Evolutionary conservation across 225 moss, liverwort and hornwort genomes (phyloP), one percentile per base, ranked within the genome.

Genomic region (Physcomitrellopsis africana): DNA sequence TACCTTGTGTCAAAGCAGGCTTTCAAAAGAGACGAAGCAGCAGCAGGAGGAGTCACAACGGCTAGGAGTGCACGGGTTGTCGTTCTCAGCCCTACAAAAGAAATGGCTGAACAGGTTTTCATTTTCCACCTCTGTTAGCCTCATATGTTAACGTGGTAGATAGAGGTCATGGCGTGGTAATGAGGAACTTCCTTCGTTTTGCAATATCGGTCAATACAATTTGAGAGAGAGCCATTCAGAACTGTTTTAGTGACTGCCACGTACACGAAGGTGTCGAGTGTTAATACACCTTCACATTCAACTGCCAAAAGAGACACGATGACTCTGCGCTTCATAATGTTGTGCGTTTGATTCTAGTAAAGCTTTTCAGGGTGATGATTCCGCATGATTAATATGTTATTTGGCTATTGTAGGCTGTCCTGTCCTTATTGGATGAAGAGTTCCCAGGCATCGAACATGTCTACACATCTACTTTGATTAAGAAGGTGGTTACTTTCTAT

Each of bases 361-460:
- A 24, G 0, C 29, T 56, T 73, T 13, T 24, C 24, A 51, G 37
- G 26, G 6, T 77, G 17, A 63, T 63, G 29, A 57, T 29, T 41
- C 51, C 8, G 8, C 15, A 11, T 47, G 44, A 66, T 53, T 48
- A 51, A 69, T 61, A 19, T 68, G 16, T 69, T 55, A 24, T 55
- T 47, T 54, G 57, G 3, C 19, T 23, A 58, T 76, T 76, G 61
- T 87, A 99, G 95, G 87, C 87, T 49, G 92, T 99, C 59, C 94
- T 93, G 76, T 85, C 86, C 42, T 81, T 99, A 72, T 78, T 99
- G 71, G 90, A 93, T 81, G 95, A 94, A 79, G 97, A 99, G 67
- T 99, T 99, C 75, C 94, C 97, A 55, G 94, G 97, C 79, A 93
- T 95, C 67, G 87, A 82, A 76, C 93, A 92, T 75, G 87, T 99